Evolutionary conservation across 2,329 filamentous ascomycete genomes (phyloP), one percentile per base, ranked within the genome.

Genomic region (Exophiala dermatitidis): DNA sequence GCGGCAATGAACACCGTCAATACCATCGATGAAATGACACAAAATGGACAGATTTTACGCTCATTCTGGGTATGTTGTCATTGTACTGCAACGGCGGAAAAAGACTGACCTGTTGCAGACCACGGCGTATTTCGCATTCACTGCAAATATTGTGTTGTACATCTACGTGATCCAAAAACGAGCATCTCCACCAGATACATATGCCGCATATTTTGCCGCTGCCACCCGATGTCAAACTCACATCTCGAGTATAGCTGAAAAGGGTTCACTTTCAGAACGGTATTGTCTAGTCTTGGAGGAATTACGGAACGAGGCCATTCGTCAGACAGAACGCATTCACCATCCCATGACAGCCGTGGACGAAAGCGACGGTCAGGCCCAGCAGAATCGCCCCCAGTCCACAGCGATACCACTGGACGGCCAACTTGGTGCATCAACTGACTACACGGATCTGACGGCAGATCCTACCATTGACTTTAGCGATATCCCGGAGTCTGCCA

Each of bases 1-100:
- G 71, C 71, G 1, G 73, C 74, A 1, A 69, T 71, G 62, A 64
- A 67, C 6, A 70, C 71, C 5, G 65, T 66, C 1, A 60, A 64
- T 3, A 68, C 71, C 1, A 68, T 77, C 9, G 68, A 74, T 46
- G 66, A 70, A 3, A 57, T 75, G 3, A 65, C 64, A 8, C 63
- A 67, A 44, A 63, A 62, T 1, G 60, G 65, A 4, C 67, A 69
- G 50, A 65, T 74, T 56, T 73, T 69, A 46, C 66, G 65, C 6
- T 68, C 69, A 0, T 74, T 73, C 45, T 75, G 72, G 71, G 71
- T 72, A 9, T n/a, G 47, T 50, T 36, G 19, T 33, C 5, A 30
- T 34, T 34, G 12, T 4, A 10, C 4, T 4, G 2, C 9, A 44
- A 32, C 33, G 33, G n/a, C 33, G 33, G 33, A 53, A 58, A 67